These are phyloP conservation scores for Wickerhamomyces sp. DNA, from an alignment of 1,139 yeast genomes.

Conservation along the genomic window DNA sequence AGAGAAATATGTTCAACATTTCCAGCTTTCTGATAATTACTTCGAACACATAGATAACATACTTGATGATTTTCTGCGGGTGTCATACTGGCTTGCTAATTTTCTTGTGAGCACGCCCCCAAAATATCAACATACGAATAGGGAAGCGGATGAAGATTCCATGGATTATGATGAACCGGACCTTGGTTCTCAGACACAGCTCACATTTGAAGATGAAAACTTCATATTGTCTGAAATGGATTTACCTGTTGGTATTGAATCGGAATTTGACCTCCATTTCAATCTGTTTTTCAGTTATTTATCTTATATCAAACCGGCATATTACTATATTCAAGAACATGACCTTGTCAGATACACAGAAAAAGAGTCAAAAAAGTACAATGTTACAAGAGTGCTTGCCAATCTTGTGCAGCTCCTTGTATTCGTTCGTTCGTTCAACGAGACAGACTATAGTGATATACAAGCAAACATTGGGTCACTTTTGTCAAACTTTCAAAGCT, in stretches of 20 bases:
- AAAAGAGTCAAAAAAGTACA: slow-evolving; percentile 6
- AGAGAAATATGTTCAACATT: slow-evolving; percentile 6
- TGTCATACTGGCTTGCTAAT: slow-evolving; percentile 6
- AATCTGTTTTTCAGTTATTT: slow-evolving; percentile 5
- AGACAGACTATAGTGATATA: slow-evolving; percentile 2
- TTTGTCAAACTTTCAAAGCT: slow-evolving; percentile 1
- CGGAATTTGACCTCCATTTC: slow-evolving; percentile 10
- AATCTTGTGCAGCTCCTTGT: slow-evolving; percentile 10
- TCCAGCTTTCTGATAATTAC: slow-evolving; percentile 3
- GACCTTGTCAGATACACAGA: slow-evolving; percentile 6
- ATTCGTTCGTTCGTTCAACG: slow-evolving; percentile 6
- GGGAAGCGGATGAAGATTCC: background rate
- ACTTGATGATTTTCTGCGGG: slow-evolving; percentile 7
- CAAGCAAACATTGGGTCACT: slow-evolving; percentile 1
- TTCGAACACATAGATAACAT: slow-evolving; percentile 5
- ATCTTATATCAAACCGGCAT: slow-evolving; percentile 10
- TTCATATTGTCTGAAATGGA: slow-evolving; percentile 4
- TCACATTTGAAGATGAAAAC: slow-evolving; percentile 1
- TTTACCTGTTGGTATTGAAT: slow-evolving; percentile 8
- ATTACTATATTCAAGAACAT: slow-evolving; percentile 9
- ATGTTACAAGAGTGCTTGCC: slow-evolving; percentile 7
- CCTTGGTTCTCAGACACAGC: background rate
- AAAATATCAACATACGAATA: background rate
- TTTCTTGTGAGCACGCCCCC: slow-evolving; percentile 7
- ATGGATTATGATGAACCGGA: slow-evolving; percentile 2